Conservation (phyloP, 106 monocot genomes). For the Iris macrosiphon region DNA sequence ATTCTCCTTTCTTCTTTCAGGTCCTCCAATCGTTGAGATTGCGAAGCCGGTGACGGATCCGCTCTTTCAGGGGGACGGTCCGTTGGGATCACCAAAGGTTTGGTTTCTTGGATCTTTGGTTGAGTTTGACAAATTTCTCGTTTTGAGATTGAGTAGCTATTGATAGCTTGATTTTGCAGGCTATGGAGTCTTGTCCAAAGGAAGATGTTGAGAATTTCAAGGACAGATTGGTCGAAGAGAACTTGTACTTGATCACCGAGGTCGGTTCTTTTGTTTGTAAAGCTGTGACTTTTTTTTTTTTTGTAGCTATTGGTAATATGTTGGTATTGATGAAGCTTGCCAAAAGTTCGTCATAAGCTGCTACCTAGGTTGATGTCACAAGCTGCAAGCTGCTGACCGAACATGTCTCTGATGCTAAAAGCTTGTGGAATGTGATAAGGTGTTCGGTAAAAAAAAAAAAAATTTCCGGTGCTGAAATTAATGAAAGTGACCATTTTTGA, state of each 20-base stretch:
- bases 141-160: not conserved
- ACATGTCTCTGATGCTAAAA: too few species aligned
- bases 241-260: constrained; percentile 80
- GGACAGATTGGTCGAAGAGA: constrained; percentile 69
- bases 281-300: not conserved
- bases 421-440: too few species aligned
- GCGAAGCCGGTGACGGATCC: constrained; percentile 58
- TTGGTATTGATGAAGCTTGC: too few species aligned
- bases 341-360: too few species aligned
- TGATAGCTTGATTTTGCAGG: constrained; percentile 29
- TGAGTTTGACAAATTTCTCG: not conserved
- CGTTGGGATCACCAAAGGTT: constrained; percentile 25
- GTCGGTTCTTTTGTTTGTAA: constrained; percentile 13
- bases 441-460: too few species aligned
- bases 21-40: constrained; percentile 37
- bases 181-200: constrained; percentile 83
- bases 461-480: too few species aligned
- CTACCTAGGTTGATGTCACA: too few species aligned
- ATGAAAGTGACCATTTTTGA: too few species aligned
- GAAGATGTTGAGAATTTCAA: constrained; percentile 40
- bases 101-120: not conserved
- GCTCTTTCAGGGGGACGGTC: constrained; percentile 42
- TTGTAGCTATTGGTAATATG: too few species aligned
- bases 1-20: constrained; percentile 17
- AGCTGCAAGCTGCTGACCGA: too few species aligned